Evolutionary conservation across 176 grass and related monocot species (phyloP).

Genomic region (Microstegium vimineum): DNA sequence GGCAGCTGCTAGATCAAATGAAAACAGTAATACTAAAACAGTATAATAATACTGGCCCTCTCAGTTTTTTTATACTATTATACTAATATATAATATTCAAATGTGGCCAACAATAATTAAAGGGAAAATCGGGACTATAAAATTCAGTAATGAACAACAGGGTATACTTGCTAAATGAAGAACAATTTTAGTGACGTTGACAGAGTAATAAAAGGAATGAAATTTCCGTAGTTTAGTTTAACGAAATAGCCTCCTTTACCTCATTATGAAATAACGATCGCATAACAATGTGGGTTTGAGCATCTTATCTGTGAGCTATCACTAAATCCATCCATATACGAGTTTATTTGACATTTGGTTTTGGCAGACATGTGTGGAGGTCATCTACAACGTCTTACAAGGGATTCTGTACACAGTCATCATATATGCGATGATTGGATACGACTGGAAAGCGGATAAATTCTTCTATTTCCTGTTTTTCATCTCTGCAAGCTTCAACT

Average conservation of each 20-base stretch:
- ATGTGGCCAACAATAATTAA: background rate
- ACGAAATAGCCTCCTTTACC: background rate
- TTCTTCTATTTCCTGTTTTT: conserved; percentile 90
- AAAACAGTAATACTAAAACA: background rate
- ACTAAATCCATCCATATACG: background rate
- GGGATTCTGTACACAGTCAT: conserved; percentile 54
- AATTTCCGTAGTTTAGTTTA: no score
- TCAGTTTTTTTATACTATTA: background rate
- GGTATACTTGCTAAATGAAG: background rate
- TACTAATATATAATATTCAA: background rate
- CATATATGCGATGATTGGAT: conserved; percentile 80
- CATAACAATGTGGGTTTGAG: background rate
- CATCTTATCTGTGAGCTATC: background rate
- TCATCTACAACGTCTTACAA: conserved; percentile 63
- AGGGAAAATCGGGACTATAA: background rate
- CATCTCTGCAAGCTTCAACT: conserved; percentile 61
- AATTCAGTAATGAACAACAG: background rate
- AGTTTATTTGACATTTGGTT: background rate
- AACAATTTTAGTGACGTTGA: background rate
- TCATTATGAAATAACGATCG: background rate
- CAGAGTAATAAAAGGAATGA: background rate
- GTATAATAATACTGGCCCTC: background rate
- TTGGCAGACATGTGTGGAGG: conserved; percentile 55
- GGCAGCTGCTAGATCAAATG: background rate
- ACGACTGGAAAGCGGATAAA: conserved; percentile 54